A percentile compares a stretch with the other conserved stretches of the same genome.
These are phyloP conservation scores for Candida hispaniensis DNA, from an alignment of 805 yeast genomes.

Conservation along the genomic window DNA sequence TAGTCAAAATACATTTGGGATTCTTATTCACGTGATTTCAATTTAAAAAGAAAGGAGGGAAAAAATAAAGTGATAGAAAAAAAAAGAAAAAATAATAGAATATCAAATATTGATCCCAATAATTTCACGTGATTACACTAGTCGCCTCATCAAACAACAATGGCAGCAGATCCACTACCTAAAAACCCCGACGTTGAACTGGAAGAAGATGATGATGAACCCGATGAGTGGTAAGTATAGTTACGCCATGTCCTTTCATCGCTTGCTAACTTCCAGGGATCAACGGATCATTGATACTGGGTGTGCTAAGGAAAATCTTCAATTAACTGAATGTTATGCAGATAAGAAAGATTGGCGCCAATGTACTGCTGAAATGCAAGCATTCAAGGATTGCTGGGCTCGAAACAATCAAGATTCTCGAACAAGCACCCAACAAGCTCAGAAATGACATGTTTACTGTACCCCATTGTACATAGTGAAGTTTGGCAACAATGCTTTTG, in stretches of 20 bases:
- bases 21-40: neutral
- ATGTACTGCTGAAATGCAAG: slow-evolving; percentile 53
- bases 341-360: slow-evolving; percentile 75
- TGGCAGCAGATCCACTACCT: no score
- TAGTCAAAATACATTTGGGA: neutral
- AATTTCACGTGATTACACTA: no score
- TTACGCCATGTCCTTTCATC: no score
- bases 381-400: slow-evolving; percentile 56
- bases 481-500: no score
- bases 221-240: slow-evolving; percentile 53
- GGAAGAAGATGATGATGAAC: slow-evolving; percentile 42
- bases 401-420: slow-evolving; percentile 44
- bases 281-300: slow-evolving; percentile 64
- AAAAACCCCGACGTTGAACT: slow-evolving; percentile 10
- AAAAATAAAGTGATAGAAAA: neutral
- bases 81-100: neutral
- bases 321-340: slow-evolving; percentile 65
- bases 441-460: neutral
- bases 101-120: no score
- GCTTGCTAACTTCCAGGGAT: no score
- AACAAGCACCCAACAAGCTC: slow-evolving; percentile 18
- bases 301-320: slow-evolving; percentile 59
- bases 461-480: slow-evolving; percentile 6
- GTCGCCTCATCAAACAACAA: no score
- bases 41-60: slow-evolving; percentile 1